Evolutionary conservation across 805 yeast genomes (phyloP).

Genomic region (Nadsonia fulvescens): DNA sequence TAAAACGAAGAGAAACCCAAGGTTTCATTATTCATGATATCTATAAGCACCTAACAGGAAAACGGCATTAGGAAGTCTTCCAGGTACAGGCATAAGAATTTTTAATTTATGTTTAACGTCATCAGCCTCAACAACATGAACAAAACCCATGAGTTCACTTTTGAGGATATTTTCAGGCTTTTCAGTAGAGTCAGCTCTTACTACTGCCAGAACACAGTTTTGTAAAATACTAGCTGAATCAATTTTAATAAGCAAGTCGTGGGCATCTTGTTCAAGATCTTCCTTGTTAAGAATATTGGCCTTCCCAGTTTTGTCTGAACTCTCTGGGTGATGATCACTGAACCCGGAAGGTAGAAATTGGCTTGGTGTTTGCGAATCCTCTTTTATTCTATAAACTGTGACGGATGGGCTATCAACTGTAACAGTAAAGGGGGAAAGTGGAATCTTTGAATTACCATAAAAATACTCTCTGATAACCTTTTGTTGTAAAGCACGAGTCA

Average conservation of each 20-base stretch:
- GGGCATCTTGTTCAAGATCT: constrained; percentile 14
- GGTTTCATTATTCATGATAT: constrained; percentile 60
- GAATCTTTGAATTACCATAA: constrained; percentile 47
- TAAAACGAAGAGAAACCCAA: too few relatives aligned
- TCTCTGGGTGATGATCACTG: too few relatives aligned
- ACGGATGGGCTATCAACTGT: constrained; percentile 50
- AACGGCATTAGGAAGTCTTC: constrained; percentile 58
- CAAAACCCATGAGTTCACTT: constrained; percentile 61
- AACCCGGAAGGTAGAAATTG: too few relatives aligned
- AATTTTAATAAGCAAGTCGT: constrained; percentile 18
- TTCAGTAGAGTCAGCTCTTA: constrained; percentile 27
- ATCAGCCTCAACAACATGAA: constrained; percentile 51
- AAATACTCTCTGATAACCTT: constrained; percentile 71
- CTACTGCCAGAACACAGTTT: constrained; percentile 56
- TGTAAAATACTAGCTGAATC: constrained; percentile 32
- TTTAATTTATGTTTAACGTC: constrained; percentile 53
- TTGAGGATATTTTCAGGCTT: constrained; percentile 32
- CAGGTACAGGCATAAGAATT: constrained; percentile 75
- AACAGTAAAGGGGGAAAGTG: constrained; percentile 68
- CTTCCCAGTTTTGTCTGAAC: too few relatives aligned
- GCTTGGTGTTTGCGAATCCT: too few relatives aligned
- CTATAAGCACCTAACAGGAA: constrained; percentile 62
- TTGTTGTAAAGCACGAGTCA: constrained; percentile 54
- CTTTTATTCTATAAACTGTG: constrained; percentile 41
- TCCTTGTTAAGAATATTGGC: constrained; percentile 15